Evolutionary conservation across 2,329 filamentous ascomycete genomes (phyloP).

Genomic region (Colletotrichum scovillei): DNA sequence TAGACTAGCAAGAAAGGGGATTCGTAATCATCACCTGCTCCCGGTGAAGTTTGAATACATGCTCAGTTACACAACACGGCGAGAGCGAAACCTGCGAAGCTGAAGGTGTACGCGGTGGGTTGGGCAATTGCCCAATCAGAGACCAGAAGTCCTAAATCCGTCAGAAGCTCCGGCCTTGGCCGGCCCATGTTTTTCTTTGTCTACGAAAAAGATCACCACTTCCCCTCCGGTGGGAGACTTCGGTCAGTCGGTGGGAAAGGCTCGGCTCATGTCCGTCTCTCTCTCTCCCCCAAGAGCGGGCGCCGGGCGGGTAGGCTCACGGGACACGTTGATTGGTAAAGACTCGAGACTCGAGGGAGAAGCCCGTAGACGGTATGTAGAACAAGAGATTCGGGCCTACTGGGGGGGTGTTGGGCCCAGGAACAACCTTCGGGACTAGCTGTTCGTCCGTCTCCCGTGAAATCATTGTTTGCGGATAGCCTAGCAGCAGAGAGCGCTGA

Average conservation of each 20-base stretch:
- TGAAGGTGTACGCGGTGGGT: too few relatives aligned
- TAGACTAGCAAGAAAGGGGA: background rate
- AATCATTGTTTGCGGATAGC: background rate
- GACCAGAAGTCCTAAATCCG: background rate
- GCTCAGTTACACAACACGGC: too few relatives aligned
- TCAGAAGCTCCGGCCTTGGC: slow-evolving; percentile 9
- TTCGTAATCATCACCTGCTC: background rate
- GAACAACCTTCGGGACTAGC: background rate
- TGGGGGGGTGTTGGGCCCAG: background rate
- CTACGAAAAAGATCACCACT: background rate
- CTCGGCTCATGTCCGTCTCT: slow-evolving; percentile 6
- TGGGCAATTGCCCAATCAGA: background rate
- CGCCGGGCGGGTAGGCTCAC: too few relatives aligned
- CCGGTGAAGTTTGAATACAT: too few relatives aligned
- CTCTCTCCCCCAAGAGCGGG: background rate
- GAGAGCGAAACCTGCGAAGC: too few relatives aligned
- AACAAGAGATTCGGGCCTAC: background rate
- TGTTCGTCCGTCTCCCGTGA: too few relatives aligned
- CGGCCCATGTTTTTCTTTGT: slow-evolving; percentile 5
- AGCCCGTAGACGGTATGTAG: too few relatives aligned
- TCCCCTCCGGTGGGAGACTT: background rate
- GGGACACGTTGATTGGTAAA: background rate
- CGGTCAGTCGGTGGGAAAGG: background rate
- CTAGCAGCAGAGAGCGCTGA: background rate
- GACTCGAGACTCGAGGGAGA: background rate